Percentiles rank a stretch among this genome's conserved stretches.
phyloP scores from a whole-genome alignment of 2,329 filamentous ascomycete genomes.

The Diaporthe sp. region DNA sequence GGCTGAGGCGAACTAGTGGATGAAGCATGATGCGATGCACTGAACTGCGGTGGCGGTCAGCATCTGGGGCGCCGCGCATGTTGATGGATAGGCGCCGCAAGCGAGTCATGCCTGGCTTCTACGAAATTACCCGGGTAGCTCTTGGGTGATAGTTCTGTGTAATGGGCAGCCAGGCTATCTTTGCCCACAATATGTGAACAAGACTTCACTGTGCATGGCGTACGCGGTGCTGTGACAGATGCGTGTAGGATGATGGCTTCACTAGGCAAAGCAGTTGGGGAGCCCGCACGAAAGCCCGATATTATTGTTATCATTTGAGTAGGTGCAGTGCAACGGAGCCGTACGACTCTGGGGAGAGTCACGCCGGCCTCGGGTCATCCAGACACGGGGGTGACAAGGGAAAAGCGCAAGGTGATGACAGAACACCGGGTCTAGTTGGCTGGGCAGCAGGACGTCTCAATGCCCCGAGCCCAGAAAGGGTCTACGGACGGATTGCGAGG shows the following conservation, averaged over 20 bases:
- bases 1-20: neutral
- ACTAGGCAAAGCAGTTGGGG: no score
- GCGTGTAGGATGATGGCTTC: neutral
- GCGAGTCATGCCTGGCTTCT: constrained; percentile 17
- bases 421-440: constrained; percentile 4
- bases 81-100: neutral
- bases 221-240: no score
- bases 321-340: neutral
- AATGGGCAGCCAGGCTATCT: constrained; percentile 17
- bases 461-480: constrained; percentile 21
- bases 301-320: neutral
- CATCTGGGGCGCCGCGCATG: neutral
- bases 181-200: neutral
- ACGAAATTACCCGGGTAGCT: constrained; percentile 16
- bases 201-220: neutral
- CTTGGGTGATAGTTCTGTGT: constrained; percentile 5
- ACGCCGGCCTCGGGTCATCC: constrained; percentile 30
- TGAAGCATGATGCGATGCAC: constrained; percentile 1
- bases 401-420: constrained; percentile 21
- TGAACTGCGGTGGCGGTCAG: constrained; percentile 20
- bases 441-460: constrained; percentile 3
- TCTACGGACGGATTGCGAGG: constrained; percentile 12
- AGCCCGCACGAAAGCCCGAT: neutral
- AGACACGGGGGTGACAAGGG: constrained; percentile 20
- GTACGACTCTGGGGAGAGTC: constrained; percentile 10